Base-by-base conservation (phyloP, 2,329 filamentous ascomycete genomes). In the Mollisiaceae sp. region DNA sequence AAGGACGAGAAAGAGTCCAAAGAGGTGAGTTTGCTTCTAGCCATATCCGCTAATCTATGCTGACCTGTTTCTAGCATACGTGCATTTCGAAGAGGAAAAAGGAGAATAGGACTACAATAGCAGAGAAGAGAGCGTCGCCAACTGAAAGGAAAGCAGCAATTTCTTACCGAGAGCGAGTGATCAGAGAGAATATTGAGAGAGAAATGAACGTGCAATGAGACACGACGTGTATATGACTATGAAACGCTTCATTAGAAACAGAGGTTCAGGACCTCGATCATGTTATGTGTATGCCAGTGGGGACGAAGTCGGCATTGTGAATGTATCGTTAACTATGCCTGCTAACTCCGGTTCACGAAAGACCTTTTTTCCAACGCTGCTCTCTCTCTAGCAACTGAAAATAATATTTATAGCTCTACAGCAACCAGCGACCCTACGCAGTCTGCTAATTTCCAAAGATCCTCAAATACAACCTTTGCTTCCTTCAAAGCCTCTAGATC, bases 401-500 rank as follows among this genome's bases (percentile, higher is more conserved):
- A 41, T 41, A 4, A 9, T 9, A 41, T 5, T 41, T 22, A 50
- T 11, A 50, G 45, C 8, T n/a, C 9, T n/a, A 50, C 45, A 9
- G 18, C n/a, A 22, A 50, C n/a, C 8, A 50, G 1, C 22, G 2
- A 2, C n/a, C 22, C 20, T 22, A 50, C 45, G 22, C 45, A 50
- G 12, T 24, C 20, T 20, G 45, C 45, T n/a, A 50, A 12, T 6
- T 32, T 52, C 38, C 39, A 66, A 41, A 72, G 59, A 0, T 15
- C 47, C 18, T 8, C 36, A 15, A 68, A 59, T 15, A 65, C 47
- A 6, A 20, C 62, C 54, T 64, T 39, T 6, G 66, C 69, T 36
- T 65, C 63, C 52, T 60, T 45, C 27, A 18, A 64, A 2, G 67
- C 68, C 5, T 56, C 64, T n/a, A 15, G 38, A 59, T 35, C 11